These are phyloP conservation scores for Manihot esculenta DNA, from an alignment of 441 rosid genomes.

Conservation along the genomic window DNA sequence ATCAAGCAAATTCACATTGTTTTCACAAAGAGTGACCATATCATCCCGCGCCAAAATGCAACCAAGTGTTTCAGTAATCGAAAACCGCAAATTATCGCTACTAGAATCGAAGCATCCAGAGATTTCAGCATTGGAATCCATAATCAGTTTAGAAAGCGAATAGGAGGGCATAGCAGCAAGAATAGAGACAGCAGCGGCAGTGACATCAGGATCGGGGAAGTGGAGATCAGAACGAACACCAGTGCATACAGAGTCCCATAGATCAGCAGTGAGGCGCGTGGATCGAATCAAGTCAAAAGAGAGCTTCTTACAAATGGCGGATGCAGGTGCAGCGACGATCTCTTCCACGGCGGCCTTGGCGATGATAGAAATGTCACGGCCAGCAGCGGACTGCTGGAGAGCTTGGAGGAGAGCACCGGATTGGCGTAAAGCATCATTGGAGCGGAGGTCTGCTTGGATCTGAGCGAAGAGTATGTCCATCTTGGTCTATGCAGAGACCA, in stretches of 20 bases:
- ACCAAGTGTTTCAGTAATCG: slow-evolving; percentile 90
- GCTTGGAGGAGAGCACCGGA: slow-evolving; percentile 88
- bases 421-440: slow-evolving; percentile 95
- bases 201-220: slow-evolving; percentile 97
- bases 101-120: slow-evolving; percentile 74
- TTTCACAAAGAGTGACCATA: slow-evolving; percentile 83
- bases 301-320: slow-evolving; percentile 95
- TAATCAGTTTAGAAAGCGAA: slow-evolving; percentile 70
- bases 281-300: slow-evolving; percentile 93
- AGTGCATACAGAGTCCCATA: slow-evolving; percentile 84
- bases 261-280: slow-evolving; percentile 91
- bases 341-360: slow-evolving; percentile 95
- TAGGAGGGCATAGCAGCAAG: slow-evolving; percentile 91
- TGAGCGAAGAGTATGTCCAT: slow-evolving; percentile 98
- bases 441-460: slow-evolving; percentile 99
- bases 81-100: slow-evolving; percentile 73
- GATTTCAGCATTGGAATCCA: slow-evolving; percentile 72
- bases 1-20: slow-evolving; percentile 76
- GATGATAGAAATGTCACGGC: slow-evolving; percentile 78
- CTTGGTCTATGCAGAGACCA: slow-evolving; percentile 23
- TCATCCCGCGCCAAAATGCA: slow-evolving; percentile 93
- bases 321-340: slow-evolving; percentile 87
- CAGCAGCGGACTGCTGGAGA: slow-evolving; percentile 94
- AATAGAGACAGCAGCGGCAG: slow-evolving; percentile 86
- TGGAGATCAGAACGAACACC: slow-evolving; percentile 88